Evolutionary conservation across 164 flowering plant species (phyloP), one percentile per base, ranked within the genome.

Genomic region (Stephania yunnanensis): DNA sequence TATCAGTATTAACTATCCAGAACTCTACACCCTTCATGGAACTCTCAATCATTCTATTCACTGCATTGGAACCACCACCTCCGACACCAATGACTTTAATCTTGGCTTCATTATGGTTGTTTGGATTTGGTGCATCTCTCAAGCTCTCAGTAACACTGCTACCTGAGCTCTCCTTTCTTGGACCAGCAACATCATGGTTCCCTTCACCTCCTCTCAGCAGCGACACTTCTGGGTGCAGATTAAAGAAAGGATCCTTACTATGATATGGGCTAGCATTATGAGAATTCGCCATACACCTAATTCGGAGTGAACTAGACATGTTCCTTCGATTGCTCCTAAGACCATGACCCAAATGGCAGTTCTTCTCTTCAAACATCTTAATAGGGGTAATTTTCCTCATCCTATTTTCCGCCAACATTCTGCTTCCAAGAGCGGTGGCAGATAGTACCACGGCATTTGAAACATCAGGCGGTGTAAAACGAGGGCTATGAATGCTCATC

Each of bases 11-110:
- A n/a, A 95, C 97, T 75, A 95, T 92, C 97, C 97, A 95, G 75
- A 95, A 95, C 87, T 95, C 98, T 46, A 95, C 99, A 75, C 97
- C 99, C 77, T 88, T 87, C 99, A 95, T 89, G 19, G 90, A 81
- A 80, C 98, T 92, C 83, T 93, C 97, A 65, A 95, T 95, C 99
- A 95, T 93, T 46, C 99, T 88, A 80, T 95, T 95, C 46, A 95
- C 98, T 31, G 98, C 98, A 87, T 95, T 93, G 46, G 99, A 95
- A 29, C 99, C 99, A 73, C 99, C 99, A 73, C 99, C 99, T 30
- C 99, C 99, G 78, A 95, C 92, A 65, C 99, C 99, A 84, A 95
- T 85, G 71, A 95, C 99, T 84, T 95, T 95, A 77, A 95, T 95
- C 86, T 85, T 95, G 10, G 99, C 98, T 72, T 85, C 96, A 80